Evolutionary conservation across 305 asterid genomes (phyloP).

Genomic region (Plantago lanceolata): DNA sequence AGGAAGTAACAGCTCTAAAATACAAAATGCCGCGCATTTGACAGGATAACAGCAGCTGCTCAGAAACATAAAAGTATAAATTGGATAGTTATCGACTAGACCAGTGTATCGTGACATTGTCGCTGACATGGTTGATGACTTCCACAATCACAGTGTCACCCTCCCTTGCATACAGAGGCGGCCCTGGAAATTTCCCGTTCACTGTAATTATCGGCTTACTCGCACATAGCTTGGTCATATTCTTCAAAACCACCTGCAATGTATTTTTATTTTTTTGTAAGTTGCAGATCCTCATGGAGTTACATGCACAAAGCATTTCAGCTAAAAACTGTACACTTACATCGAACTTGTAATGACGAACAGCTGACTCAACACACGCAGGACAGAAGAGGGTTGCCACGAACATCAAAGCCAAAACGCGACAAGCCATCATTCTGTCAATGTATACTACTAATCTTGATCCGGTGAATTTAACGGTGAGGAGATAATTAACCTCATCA

Average conservation of each 20-base stretch:
- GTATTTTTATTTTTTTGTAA: too few relatives aligned
- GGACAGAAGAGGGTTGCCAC: slow-evolving; percentile 26
- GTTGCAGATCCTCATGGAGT: neutral
- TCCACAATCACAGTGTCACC: slow-evolving; percentile 53
- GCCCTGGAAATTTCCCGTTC: slow-evolving; percentile 72
- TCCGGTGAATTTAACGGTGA: slow-evolving; percentile 1
- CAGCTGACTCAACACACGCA: slow-evolving; percentile 27
- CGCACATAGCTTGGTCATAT: slow-evolving; percentile 40
- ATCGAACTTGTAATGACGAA: slow-evolving; percentile 50
- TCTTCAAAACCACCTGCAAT: slow-evolving; percentile 47
- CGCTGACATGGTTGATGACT: slow-evolving; percentile 50
- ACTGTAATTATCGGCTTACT: slow-evolving; percentile 51
- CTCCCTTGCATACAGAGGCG: slow-evolving; percentile 59
- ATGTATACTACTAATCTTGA: neutral
- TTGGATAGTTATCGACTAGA: slow-evolving; percentile 8
- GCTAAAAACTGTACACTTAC: slow-evolving; percentile 34
- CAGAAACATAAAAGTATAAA: neutral
- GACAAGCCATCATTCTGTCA: slow-evolving; percentile 20
- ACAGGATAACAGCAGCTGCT: too few relatives aligned
- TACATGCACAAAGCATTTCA: neutral
- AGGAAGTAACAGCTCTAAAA: too few relatives aligned
- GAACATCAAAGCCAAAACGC: slow-evolving; percentile 28
- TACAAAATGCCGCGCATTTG: neutral
- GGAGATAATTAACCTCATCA: neutral
- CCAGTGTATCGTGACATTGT: slow-evolving; percentile 69